Evolutionary conservation across 1,139 yeast species (phyloP).

Genomic region (Candida sojae): DNA sequence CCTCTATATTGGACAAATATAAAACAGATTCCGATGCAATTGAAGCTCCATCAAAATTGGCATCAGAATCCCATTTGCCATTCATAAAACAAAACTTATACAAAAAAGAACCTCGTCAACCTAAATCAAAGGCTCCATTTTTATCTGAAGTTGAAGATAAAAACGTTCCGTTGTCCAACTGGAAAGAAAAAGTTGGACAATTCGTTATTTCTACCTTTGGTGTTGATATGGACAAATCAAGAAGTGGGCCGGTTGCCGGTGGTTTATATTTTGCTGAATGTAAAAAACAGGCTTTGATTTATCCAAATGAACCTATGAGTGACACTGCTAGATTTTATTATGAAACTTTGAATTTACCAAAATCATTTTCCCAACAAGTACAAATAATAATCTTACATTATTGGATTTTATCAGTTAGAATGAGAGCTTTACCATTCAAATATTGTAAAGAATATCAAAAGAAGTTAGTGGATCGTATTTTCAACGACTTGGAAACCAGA

Average conservation of each 20-base stretch:
- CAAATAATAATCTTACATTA: constrained; percentile 88
- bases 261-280: constrained; percentile 84
- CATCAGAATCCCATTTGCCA: constrained; percentile 52
- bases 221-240: constrained; percentile 86
- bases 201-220: constrained; percentile 63
- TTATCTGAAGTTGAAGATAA: constrained; percentile 58
- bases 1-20: constrained; percentile 22
- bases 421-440: constrained; percentile 94
- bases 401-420: constrained; percentile 91
- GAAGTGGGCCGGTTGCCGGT: constrained; percentile 96
- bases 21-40: constrained; percentile 20
- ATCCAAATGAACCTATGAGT: constrained; percentile 66
- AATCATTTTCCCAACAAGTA: constrained; percentile 91
- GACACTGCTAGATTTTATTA: constrained; percentile 72
- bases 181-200: constrained; percentile 77
- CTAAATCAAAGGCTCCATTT: constrained; percentile 48
- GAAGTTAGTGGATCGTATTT: constrained; percentile 84
- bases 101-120: constrained; percentile 40
- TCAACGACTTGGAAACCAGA: constrained; percentile 85
- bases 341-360: constrained; percentile 77
- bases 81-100: constrained; percentile 39
- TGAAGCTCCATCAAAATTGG: constrained; percentile 46
- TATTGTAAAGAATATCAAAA: constrained; percentile 91
- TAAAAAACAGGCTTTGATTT: constrained; percentile 78
- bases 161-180: constrained; percentile 49